Evolutionary conservation across 2,329 filamentous ascomycete genomes (phyloP).

Genomic region (Neocucurbitaria cava): DNA sequence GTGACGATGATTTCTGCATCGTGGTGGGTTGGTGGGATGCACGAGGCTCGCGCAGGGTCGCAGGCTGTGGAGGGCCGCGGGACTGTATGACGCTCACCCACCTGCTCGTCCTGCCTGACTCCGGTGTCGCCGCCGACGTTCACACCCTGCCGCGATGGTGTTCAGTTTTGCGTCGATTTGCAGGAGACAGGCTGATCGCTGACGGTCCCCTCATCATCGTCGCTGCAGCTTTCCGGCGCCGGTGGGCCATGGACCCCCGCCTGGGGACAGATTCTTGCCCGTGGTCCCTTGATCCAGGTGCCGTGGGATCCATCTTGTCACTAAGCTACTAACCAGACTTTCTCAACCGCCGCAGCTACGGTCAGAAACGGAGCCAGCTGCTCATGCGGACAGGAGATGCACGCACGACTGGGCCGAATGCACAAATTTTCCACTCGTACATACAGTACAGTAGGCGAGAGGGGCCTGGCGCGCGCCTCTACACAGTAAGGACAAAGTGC

Average conservation of each 20-base stretch:
- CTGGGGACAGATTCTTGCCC: conserved; percentile 5
- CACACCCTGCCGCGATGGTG: conserved; percentile 18
- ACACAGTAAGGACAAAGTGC: neutral
- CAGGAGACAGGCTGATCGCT: conserved; percentile 23
- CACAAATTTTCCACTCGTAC: conserved; percentile 33
- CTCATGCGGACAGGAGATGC: conserved; percentile 18
- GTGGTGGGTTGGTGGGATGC: conserved; percentile 13
- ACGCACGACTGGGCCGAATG: neutral
- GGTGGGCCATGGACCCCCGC: conserved; percentile 16
- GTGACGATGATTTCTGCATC: conserved; percentile 23
- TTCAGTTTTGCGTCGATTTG: conserved; percentile 20
- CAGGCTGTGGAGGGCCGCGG: conserved; percentile 11
- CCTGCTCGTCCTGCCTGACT: conserved; percentile 5
- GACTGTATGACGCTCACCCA: conserved; percentile 26
- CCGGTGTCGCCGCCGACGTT: conserved; percentile 23
- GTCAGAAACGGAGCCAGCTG: conserved; percentile 28
- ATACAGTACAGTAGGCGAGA: conserved; percentile 20
- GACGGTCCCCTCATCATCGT: conserved; percentile 13
- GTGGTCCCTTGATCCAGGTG: conserved; percentile 13
- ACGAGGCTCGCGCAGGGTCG: too few species aligned
- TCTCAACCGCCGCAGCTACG: conserved; percentile 31
- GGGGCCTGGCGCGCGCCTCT: neutral
- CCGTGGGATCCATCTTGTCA: conserved; percentile 20
- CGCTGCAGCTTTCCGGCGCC: conserved; percentile 15
- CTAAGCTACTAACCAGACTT: conserved; percentile 6